A percentile compares a stretch with the other conserved stretches of the same genome.
These are phyloP conservation scores for Trichomonas gallinae DNA, from an alignment of 208 protist species.

Conservation along the genomic window DNA sequence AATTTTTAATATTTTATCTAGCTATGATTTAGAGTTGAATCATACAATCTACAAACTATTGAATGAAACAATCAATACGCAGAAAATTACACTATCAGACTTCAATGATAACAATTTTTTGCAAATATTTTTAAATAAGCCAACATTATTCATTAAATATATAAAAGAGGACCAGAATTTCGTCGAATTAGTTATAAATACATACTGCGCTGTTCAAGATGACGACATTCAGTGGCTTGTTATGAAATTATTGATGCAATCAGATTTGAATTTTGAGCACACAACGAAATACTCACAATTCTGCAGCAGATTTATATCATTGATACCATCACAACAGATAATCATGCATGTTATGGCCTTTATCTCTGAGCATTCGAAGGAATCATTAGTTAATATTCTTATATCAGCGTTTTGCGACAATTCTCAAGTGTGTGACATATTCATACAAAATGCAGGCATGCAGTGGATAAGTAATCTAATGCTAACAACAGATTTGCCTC, in stretches of 20 bases:
- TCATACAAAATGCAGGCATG: neutral
- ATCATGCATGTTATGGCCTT: neutral
- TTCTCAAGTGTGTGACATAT: neutral
- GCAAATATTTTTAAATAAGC: neutral
- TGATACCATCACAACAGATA: neutral
- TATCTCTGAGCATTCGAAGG: neutral
- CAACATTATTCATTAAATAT: no score
- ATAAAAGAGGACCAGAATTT: neutral
- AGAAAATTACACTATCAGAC: neutral
- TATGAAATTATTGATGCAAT: neutral
- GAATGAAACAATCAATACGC: neutral
- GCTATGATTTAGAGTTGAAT: neutral
- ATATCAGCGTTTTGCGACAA: neutral
- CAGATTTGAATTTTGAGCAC: neutral
- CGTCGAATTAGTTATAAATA: neutral
- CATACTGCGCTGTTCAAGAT: neutral
- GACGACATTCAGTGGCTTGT: neutral
- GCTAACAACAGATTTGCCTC: neutral
- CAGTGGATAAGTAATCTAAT: neutral
- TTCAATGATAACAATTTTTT: neutral
- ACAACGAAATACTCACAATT: neutral
- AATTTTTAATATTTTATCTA: neutral
- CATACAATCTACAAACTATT: neutral
- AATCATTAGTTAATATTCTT: neutral
- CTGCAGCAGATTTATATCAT: neutral